phyloP scores from a whole-genome alignment of 768 basidiomycete genomes.

The Amanita inopinata region DNA sequence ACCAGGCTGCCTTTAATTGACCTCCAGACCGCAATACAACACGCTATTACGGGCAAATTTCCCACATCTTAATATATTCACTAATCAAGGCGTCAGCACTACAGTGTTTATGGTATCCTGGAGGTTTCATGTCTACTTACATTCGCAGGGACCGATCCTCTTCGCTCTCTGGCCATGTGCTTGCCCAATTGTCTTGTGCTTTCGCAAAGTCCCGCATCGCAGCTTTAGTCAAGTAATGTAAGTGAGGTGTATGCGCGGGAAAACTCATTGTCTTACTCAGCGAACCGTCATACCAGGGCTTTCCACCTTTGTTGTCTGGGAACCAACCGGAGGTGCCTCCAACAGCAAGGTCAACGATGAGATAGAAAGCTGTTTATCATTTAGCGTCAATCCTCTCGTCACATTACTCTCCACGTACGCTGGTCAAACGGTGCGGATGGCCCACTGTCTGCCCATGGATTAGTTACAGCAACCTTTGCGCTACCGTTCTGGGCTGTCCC shows the following conservation, averaged over 20 bases:
- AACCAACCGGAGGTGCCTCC: constrained; percentile 89
- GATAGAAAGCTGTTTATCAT: constrained; percentile 54
- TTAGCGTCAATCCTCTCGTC: not conserved
- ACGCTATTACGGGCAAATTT: constrained; percentile 18
- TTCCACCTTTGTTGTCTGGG: constrained; percentile 65
- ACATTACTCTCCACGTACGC: constrained; percentile 31
- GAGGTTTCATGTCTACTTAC: constrained; percentile 27
- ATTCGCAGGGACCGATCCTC: constrained; percentile 61
- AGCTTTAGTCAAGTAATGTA: constrained; percentile 16
- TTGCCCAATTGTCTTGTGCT: constrained; percentile 52
- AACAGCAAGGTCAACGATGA: constrained; percentile 64
- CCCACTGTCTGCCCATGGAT: constrained; percentile 55
- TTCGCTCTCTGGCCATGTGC: constrained; percentile 56
- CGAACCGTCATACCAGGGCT: constrained; percentile 69
- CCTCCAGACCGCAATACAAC: not conserved
- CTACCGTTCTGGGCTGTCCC: constrained; percentile 47
- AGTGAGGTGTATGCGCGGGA: not conserved
- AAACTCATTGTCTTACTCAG: constrained; percentile 25
- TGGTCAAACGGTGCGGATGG: constrained; percentile 78
- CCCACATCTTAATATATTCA: constrained; percentile 44
- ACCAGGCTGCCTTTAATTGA: not conserved
- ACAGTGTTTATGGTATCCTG: constrained; percentile 10
- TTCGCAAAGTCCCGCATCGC: constrained; percentile 66
- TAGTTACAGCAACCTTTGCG: constrained; percentile 39
- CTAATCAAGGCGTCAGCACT: constrained; percentile 20